Evolutionary conservation across 139 green algal genomes (phyloP), one percentile per base, ranked within the genome.

Genomic region (Micromonas pusilla): DNA sequence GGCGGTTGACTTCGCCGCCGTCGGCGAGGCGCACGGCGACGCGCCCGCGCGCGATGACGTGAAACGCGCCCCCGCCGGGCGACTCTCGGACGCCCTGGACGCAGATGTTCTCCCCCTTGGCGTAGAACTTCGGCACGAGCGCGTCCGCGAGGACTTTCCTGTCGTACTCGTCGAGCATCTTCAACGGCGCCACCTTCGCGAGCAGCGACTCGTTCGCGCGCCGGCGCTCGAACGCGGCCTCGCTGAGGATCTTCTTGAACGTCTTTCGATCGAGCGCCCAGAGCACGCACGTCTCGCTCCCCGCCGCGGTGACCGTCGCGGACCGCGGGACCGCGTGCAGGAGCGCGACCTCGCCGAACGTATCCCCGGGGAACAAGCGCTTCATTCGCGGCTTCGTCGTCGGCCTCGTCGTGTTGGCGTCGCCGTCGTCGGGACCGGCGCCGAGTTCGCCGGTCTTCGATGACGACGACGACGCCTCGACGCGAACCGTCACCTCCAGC

Each of bases 321-420:
- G 91, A 90, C 0, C 94, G 88, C 0, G 93, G 91, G 2, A 90
- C 85, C 33, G 80, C 82, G 82, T 97, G 97, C 76, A 98, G 85
- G 79, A 98, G 83, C 2, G 93, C 94, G 52, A 98, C 84, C 87
- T 98, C 93, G 26, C 94, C 94, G 85, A 98, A 98, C 0, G 77
- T 96, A 62, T 83, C 83, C 0, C 81, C 81, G 21, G 75, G 75
- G 23, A 26, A 72, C 65, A 72, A 36, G 5, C 26, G 13, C 25
- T 30, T 9, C 21, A 63, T 39, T 19, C 38, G 45, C 66, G 1
- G 45, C 68, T n/a, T 63, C 68, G 32, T 60, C 36, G 21, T 19
- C 6, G 2, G n/a, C 37, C 19, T 39, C 37, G 36, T 36, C 13
- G 6, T 36, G n/a, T n/a, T n/a, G n/a, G n/a, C n/a, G n/a, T n/a